Evolutionary conservation across 768 basidiomycete genomes (phyloP), one percentile per base, ranked within the genome.

Genomic region (Mycena floridula): DNA sequence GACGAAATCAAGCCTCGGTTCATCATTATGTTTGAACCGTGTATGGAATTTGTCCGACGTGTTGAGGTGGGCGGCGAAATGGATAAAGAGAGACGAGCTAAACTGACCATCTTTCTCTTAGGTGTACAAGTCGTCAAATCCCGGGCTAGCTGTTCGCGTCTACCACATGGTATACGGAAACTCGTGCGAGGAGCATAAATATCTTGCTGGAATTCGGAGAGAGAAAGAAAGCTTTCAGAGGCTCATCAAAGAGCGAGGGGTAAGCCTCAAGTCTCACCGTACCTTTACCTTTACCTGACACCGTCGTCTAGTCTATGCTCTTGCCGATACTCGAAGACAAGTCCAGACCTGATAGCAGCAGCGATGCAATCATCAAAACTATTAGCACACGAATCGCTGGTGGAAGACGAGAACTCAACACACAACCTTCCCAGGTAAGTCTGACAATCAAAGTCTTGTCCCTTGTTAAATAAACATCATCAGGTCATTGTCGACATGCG

Each of bases 401-500:
- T 8, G 95, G 94, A 3, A 71, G 85, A 39, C 79, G 81, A 49
- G 79, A 82, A 40, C 53, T 83, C 24, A 80, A 66, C 42, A 66
- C 66, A 3, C 85, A 86, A 53, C 79, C 84, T 5, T 82, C 84
- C 3, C 72, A 74, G 57, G 87, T 83, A 51, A 7, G 59, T 51
- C 27, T 16, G 11, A 32, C 28, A 16, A 16, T 16, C 25, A 22
- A 24, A 15, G 18, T 16, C n/a, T 16, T 28, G 11, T 25, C n/a
- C 15, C 22, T 28, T 28, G 12, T 3, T 28, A 25, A 18, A 2
- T 42, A 42, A n/a, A 22, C 11, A 38, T 20, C 7, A 25, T 2
- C 47, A 96, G 92, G 84, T 99, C 39, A 82, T 99, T 48, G 92
- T 97, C 20, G 96, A 98, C 62, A 85, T 97, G 79, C 81, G 95